These are phyloP conservation scores for Xerocomellus dryophilus DNA, from an alignment of 768 basidiomycete genomes.

Conservation along the genomic window DNA sequence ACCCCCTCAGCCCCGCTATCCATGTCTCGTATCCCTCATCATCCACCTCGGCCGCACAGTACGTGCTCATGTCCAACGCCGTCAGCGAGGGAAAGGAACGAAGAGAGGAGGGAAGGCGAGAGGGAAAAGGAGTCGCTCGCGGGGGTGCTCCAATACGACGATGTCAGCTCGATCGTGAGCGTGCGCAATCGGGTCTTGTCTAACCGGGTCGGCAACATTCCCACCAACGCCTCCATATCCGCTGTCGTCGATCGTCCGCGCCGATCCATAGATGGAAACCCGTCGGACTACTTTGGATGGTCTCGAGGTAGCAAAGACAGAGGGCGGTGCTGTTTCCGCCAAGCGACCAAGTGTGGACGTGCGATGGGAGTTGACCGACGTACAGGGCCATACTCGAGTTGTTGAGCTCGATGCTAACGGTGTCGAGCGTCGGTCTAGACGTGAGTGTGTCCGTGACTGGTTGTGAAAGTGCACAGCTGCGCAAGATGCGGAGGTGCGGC, in stretches of 20 bases:
- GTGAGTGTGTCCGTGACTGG: conserved; percentile 19
- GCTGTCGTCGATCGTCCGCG: conserved; percentile 21
- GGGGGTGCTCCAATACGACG: conserved; percentile 4
- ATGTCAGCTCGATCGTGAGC: conserved; percentile 24
- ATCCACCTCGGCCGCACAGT: too few species aligned
- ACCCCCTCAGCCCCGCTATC: too few species aligned
- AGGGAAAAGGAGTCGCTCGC: too few species aligned
- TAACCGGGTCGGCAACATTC: conserved; percentile 9
- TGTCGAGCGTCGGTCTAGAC: conserved; percentile 11
- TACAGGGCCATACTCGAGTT: not conserved
- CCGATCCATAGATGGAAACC: conserved; percentile 23
- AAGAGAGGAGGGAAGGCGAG: too few species aligned
- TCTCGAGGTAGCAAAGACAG: conserved; percentile 22
- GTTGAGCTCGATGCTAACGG: conserved; percentile 27
- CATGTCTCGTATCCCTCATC: too few species aligned
- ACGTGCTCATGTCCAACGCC: too few species aligned
- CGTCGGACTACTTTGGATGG: conserved; percentile 15
- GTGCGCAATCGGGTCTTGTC: conserved; percentile 9
- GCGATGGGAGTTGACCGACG: too few species aligned
- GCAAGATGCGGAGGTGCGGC: conserved; percentile 17
- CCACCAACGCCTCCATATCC: conserved; percentile 5
- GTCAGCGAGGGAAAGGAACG: too few species aligned
- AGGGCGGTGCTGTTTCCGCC: conserved; percentile 20
- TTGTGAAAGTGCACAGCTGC: conserved; percentile 21
- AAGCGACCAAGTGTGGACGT: too few species aligned